These are phyloP conservation scores for Oxytropis ochrocephala DNA, from an alignment of 306 rosid genomes.

Conservation along the genomic window DNA sequence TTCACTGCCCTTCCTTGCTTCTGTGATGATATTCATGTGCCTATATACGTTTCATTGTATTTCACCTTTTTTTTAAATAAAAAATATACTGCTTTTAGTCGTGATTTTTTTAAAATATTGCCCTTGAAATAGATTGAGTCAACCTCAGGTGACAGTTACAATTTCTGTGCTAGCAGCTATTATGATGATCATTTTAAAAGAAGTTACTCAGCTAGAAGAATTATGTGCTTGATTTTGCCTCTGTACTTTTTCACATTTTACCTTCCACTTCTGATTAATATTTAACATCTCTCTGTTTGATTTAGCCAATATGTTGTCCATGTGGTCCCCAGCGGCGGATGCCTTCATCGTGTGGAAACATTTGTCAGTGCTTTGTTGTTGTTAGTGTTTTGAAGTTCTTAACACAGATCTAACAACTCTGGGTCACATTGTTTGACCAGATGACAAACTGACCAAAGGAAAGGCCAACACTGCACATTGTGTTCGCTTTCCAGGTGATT, in stretches of 20 bases:
- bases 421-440: constrained; percentile 31
- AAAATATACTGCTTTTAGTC: not conserved
- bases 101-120: not conserved
- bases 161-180: not conserved
- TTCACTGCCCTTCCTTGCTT: not conserved
- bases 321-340: constrained; percentile 74
- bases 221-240: not conserved
- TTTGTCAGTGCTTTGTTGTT: constrained; percentile 51
- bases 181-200: not conserved
- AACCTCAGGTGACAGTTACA: not conserved
- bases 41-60: not conserved
- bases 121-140: not conserved
- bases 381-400: not conserved
- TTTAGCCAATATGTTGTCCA: constrained; percentile 79
- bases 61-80: not conserved
- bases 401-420: constrained; percentile 7
- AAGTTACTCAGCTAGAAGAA: not conserved
- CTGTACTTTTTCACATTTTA: constrained; percentile 2
- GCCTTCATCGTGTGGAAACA: constrained; percentile 88
- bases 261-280: not conserved
- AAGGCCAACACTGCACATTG: constrained; percentile 93
- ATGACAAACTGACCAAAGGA: constrained; percentile 88
- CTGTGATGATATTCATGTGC: not conserved
- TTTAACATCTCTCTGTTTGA: constrained; percentile 10
- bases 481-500: constrained; percentile 90